A percentile compares a stretch with the other conserved stretches of the same genome.
phyloP scores from a whole-genome alignment of 306 rosid species.

The Cucumis cinereus region DNA sequence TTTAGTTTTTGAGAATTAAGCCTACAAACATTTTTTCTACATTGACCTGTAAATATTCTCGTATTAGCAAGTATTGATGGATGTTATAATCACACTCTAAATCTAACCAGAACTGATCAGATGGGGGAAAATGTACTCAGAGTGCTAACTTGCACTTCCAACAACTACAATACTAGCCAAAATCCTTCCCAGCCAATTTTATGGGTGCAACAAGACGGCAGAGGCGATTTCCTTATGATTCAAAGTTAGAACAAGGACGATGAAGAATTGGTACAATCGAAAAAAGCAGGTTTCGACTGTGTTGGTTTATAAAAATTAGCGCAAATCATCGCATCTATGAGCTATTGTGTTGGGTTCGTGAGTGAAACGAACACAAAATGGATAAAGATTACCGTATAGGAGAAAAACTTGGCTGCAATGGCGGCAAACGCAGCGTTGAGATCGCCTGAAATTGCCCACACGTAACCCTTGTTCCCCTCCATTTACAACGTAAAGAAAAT shows the following conservation, averaged over 20 bases:
- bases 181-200: not conserved
- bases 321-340: not conserved
- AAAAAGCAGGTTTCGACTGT: not conserved
- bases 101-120: not conserved
- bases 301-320: not conserved
- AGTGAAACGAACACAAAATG: not conserved
- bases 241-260: not conserved
- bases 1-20: too few species aligned
- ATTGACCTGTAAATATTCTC: too few species aligned
- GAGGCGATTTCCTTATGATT: not conserved
- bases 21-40: too few species aligned
- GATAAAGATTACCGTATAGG: conserved; percentile 23
- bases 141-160: not conserved
- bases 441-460: conserved; percentile 49
- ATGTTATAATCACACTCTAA: not conserved
- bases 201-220: not conserved
- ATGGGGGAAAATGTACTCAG: not conserved
- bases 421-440: conserved; percentile 50
- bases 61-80: not conserved
- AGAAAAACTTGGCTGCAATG: conserved; percentile 41
- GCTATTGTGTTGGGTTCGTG: not conserved
- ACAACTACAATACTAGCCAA: not conserved
- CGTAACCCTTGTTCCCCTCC: conserved; percentile 26
- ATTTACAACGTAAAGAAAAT: not conserved
- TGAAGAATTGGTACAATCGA: not conserved